Conservation (phyloP, 1,139 yeast genomes). For the Debaryomyces udenii region DNA sequence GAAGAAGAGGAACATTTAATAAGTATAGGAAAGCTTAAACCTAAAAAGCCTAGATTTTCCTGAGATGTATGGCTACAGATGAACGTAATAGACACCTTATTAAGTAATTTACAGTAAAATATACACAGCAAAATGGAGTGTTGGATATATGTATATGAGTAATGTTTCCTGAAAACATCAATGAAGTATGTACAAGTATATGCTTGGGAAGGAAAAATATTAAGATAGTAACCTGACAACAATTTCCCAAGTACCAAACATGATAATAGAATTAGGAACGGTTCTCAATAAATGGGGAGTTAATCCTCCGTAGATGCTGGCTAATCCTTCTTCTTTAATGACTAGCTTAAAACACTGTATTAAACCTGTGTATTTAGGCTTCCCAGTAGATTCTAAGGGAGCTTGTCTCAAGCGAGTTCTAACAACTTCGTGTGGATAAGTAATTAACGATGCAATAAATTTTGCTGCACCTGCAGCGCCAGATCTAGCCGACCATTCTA, state of each 20-base stretch:
- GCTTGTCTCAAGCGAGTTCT: conserved; percentile 96
- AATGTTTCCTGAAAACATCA: too few relatives aligned
- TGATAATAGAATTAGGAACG: conserved; percentile 95
- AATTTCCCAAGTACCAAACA: conserved; percentile 99
- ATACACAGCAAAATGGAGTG: neutral
- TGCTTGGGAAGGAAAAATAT: conserved; percentile 6
- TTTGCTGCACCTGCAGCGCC: conserved; percentile 99
- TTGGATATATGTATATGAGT: too few relatives aligned
- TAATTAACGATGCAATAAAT: conserved; percentile 85
- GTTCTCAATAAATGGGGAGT: conserved; percentile 96
- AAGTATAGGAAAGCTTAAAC: conserved; percentile 3
- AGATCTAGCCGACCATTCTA: conserved; percentile 94
- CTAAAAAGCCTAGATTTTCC: conserved; percentile 2
- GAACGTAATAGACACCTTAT: neutral
- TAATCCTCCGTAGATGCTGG: conserved; percentile 94
- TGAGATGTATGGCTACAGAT: neutral
- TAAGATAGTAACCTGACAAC: conserved; percentile 70
- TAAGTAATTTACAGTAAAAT: neutral
- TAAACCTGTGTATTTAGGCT: conserved; percentile 85
- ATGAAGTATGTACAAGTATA: conserved; percentile 5
- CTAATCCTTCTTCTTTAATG: conserved; percentile 87
- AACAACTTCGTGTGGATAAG: conserved; percentile 97
- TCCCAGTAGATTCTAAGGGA: conserved; percentile 73
- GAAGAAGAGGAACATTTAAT: conserved; percentile 17
- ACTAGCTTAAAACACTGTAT: conserved; percentile 83